A percentile compares a stretch with the other conserved stretches of the same genome.
phyloP scores from a whole-genome alignment of 805 yeast genomes.

The Saccharomycopsis selenospora region DNA sequence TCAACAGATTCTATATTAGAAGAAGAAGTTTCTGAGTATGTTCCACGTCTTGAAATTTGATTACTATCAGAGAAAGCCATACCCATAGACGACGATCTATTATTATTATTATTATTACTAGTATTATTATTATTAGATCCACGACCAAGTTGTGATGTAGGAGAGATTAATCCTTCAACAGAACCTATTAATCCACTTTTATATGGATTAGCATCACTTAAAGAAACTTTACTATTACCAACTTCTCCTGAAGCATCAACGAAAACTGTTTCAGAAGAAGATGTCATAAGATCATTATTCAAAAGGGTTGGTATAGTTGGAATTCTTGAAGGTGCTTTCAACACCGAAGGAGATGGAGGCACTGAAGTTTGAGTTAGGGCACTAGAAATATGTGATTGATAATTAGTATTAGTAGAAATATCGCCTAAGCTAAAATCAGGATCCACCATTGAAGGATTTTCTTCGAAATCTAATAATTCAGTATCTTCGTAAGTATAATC shows the following conservation, averaged over 20 bases:
- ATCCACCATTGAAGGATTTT: not conserved
- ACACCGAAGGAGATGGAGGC: not conserved
- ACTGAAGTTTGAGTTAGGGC: not conserved
- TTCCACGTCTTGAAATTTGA: not conserved
- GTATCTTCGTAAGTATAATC: slow-evolving; percentile 21
- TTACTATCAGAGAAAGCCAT: not conserved
- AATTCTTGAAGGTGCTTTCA: not conserved
- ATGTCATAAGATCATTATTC: not conserved
- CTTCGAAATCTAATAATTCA: slow-evolving; percentile 26
- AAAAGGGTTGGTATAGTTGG: not conserved
- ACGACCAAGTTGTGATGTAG: not conserved
- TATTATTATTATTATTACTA: not conserved
- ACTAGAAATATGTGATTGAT: not conserved
- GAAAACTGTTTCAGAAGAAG: not conserved
- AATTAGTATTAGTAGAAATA: not conserved
- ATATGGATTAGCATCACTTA: not conserved
- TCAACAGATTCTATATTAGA: not conserved
- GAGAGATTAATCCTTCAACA: not conserved
- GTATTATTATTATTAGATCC: not conserved
- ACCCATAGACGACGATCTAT: not conserved
- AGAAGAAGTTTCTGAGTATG: not conserved
- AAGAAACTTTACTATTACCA: not conserved
- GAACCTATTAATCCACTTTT: not conserved
- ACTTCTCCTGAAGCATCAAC: not conserved
- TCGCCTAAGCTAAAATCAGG: not conserved